These are phyloP conservation scores for Ceratobasidium sp. DNA, from an alignment of 1,284 basidiomycete genomes.

Conservation along the genomic window DNA sequence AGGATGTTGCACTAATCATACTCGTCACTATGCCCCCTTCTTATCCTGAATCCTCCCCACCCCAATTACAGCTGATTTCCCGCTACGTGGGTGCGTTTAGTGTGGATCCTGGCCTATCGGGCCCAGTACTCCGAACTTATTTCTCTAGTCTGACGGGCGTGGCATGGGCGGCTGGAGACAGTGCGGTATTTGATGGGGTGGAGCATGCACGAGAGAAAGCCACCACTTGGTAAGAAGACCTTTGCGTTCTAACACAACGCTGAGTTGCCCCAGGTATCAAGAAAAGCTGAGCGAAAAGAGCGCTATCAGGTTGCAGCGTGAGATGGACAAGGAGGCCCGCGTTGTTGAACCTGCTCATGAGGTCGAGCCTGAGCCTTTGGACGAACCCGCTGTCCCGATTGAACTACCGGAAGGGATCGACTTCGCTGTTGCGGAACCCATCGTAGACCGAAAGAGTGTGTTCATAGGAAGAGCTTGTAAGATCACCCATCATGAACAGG, in stretches of 20 bases:
- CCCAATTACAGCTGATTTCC: constrained; percentile 85
- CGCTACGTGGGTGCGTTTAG: constrained; percentile 83
- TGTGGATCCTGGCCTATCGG: constrained; percentile 75
- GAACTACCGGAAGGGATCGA: constrained; percentile 66
- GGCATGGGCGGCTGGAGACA: constrained; percentile 73
- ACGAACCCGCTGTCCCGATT: constrained; percentile 41
- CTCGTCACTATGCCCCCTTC: constrained; percentile 75
- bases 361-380: not conserved
- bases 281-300: constrained; percentile 64
- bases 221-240: constrained; percentile 40
- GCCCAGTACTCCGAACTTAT: constrained; percentile 79
- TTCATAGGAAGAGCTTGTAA: constrained; percentile 85
- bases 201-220: constrained; percentile 76
- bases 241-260: not conserved
- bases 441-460: constrained; percentile 80
- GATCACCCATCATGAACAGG: constrained; percentile 80
- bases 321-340: constrained; percentile 53
- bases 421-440: constrained; percentile 75
- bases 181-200: constrained; percentile 89
- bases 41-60: constrained; percentile 75
- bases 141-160: constrained; percentile 74
- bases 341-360: not conserved
- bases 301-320: constrained; percentile 64
- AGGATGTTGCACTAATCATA: constrained; percentile 65
- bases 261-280: constrained; percentile 76